A percentile compares a stretch with the other conserved stretches of the same genome.
These are phyloP conservation scores for Asterophora lycoperdoides DNA, from an alignment of 768 basidiomycete species.

Conservation along the genomic window DNA sequence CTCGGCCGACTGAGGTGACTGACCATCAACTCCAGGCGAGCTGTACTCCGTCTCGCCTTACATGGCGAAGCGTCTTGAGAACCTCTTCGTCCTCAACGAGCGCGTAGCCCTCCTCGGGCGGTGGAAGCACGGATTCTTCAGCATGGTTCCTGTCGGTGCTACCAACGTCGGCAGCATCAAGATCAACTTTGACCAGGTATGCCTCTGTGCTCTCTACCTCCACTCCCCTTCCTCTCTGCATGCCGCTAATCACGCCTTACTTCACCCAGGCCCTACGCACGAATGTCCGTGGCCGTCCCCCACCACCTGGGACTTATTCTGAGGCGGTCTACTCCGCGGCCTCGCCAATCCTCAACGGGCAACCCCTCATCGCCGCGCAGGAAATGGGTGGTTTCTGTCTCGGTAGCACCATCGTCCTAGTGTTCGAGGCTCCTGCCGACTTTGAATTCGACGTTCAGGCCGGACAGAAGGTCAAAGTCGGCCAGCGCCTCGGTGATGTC, in stretches of 20 bases:
- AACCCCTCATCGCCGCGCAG: constrained; percentile 82
- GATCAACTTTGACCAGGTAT: constrained; percentile 88
- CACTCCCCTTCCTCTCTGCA: constrained; percentile 3
- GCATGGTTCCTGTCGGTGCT: constrained; percentile 97
- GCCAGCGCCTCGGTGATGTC: constrained; percentile 72
- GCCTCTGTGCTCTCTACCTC: not conserved
- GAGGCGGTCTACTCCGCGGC: constrained; percentile 91
- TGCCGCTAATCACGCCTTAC: not conserved
- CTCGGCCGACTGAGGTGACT: not conserved
- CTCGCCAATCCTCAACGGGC: constrained; percentile 77
- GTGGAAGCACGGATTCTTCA: constrained; percentile 95
- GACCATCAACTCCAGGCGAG: constrained; percentile 51
- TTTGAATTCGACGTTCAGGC: constrained; percentile 76
- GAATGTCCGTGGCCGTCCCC: constrained; percentile 70
- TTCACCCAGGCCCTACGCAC: constrained; percentile 73
- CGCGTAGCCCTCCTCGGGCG: constrained; percentile 91
- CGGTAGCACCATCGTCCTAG: constrained; percentile 93
- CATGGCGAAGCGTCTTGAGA: constrained; percentile 87
- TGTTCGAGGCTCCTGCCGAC: constrained; percentile 87
- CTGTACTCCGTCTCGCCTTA: constrained; percentile 95
- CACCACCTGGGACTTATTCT: constrained; percentile 80
- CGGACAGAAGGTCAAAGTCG: constrained; percentile 85
- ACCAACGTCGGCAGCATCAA: constrained; percentile 97
- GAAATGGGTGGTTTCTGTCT: constrained; percentile 98
- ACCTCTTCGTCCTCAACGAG: constrained; percentile 97